Percentiles rank a stretch among this genome's conserved stretches.
Evolutionary conservation across 768 basidiomycete species (phyloP).

Genomic region (Collybia sordida): DNA sequence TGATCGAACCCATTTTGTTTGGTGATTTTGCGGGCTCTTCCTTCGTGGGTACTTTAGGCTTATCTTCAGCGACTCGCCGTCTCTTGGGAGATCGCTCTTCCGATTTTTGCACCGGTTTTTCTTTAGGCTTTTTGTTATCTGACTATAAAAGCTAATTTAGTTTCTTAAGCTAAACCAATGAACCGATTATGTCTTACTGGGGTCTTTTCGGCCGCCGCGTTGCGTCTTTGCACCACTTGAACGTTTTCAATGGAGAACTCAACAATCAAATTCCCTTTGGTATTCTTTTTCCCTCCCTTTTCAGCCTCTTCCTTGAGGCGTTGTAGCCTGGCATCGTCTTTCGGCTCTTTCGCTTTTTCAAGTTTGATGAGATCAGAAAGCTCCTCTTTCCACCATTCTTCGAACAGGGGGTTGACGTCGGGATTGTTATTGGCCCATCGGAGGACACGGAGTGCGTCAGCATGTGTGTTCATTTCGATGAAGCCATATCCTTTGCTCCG

Average conservation of each 20-base stretch:
- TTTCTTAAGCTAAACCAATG: not conserved
- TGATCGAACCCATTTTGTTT: conserved; percentile 62
- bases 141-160: conserved; percentile 4
- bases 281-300: conserved; percentile 37
- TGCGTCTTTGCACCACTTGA: conserved; percentile 81
- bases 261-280: conserved; percentile 65
- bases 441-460: conserved; percentile 86
- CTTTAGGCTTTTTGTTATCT: conserved; percentile 11
- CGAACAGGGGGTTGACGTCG: conserved; percentile 60
- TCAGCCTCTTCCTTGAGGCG: conserved; percentile 59
- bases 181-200: conserved; percentile 18
- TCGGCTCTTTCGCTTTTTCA: conserved; percentile 47
- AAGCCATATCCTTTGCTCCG: conserved; percentile 95
- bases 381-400: conserved; percentile 87
- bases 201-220: conserved; percentile 44
- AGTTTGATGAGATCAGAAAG: conserved; percentile 53
- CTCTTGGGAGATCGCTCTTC: conserved; percentile 42
- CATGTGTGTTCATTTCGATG: conserved; percentile 84
- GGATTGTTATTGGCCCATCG: conserved; percentile 95
- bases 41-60: conserved; percentile 10
- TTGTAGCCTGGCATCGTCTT: conserved; percentile 50
- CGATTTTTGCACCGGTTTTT: conserved; percentile 11
- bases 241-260: conserved; percentile 97
- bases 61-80: conserved; percentile 28
- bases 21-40: conserved; percentile 25